A percentile compares a stretch with the other conserved stretches of the same genome.
Evolutionary conservation across 805 yeast species (phyloP).

Genomic region (Candida arabinofermentans): DNA sequence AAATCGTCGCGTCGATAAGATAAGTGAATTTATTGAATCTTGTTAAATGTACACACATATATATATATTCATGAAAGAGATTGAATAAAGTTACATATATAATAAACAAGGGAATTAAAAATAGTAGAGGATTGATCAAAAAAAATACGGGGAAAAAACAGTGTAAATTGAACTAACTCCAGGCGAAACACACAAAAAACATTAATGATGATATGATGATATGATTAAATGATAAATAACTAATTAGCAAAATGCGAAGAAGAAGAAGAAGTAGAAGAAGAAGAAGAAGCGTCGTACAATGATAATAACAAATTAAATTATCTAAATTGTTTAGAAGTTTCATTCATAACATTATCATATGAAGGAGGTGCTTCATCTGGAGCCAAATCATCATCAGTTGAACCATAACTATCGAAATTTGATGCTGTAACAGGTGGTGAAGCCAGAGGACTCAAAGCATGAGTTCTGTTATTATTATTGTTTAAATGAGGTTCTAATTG

Average conservation of each 20-base stretch:
- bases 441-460: constrained; percentile 1
- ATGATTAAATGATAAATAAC: not conserved
- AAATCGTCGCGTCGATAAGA: not conserved
- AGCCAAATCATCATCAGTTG: constrained; percentile 6
- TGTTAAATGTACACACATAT: too few relatives aligned
- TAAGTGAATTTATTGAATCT: too few relatives aligned
- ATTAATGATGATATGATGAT: too few relatives aligned
- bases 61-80: too few relatives aligned
- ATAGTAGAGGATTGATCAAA: too few relatives aligned
- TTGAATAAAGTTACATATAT: too few relatives aligned
- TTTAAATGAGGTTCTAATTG: constrained; percentile 1
- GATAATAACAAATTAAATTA: not conserved
- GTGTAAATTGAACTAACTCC: not conserved
- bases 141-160: too few relatives aligned
- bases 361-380: constrained; percentile 33
- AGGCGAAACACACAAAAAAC: not conserved
- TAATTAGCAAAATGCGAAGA: not conserved
- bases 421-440: constrained; percentile 2
- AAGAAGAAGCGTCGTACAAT: not conserved
- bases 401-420: constrained; percentile 14
- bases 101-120: too few relatives aligned
- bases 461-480: not conserved
- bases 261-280: not conserved
- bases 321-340: constrained; percentile 27
- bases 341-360: constrained; percentile 34